Base-by-base conservation (phyloP, 164 flowering plant genomes). In the Vitis labrusca region DNA sequence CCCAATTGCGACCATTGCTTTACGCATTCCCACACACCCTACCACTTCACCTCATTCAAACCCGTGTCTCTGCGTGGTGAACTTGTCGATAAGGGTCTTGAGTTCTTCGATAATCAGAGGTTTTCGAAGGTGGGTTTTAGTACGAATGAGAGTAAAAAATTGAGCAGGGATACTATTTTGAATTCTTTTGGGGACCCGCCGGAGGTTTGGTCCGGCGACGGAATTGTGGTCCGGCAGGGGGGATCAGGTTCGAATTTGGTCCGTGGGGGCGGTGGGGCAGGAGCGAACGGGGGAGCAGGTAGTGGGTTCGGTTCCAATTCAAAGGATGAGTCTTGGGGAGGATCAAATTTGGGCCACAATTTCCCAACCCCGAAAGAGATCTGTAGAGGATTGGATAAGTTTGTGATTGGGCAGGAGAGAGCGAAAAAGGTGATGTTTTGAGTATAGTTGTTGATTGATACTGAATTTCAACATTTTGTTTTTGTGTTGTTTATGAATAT, bases 291-390 rank as follows among this genome's bases (percentile, higher is more conserved):
- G 0, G 79, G 83, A 9, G 66, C 82, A 3, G 88, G 86, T 9
- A 81, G 81, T 58, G 90, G 85, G 67, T 73, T 44, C 53, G 91
- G 83, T 14, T 75, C 85, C 52, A 76, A 72, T 75, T 79, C 85
- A 1, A 84, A 77, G 61, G 93, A 89, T 52, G 94, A 79, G 51
- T 75, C 71, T 53, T 92, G 92, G 95, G 98, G 98, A 59, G 97
- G 98, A 3, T 86, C 97, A 2, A 88, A 82, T 84, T 66, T 90
- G 85, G 96, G 99, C 1, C 44, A 61, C 16, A 73, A 75, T 68
- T 90, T 94, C 54, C 99, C 99, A 1, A 89, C 99, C 0, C 99
- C 98, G 1, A 94, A 92, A 73, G 97, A 94, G 81, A 91, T 94
- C 12, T 85, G 94, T 74, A 89, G 79, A 80, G 96, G 94, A 62